phyloP scores from a whole-genome alignment of 345 rosid species.

The Citrus reticulata region DNA sequence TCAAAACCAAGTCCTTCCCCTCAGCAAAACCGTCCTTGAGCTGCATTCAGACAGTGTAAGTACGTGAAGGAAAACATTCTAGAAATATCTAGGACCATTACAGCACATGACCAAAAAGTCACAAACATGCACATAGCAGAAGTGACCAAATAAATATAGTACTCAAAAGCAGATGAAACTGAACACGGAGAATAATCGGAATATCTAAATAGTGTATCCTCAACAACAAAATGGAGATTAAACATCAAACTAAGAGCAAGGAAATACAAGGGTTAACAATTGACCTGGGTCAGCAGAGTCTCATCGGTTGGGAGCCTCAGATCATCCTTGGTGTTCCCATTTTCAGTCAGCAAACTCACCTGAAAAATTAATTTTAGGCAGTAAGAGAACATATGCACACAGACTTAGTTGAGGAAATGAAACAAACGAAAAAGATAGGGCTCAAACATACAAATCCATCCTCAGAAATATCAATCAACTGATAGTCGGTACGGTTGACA shows the following conservation, averaged over 20 bases:
- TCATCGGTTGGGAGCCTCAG: slow-evolving; percentile 14
- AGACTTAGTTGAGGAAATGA: neutral
- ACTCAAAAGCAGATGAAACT: neutral
- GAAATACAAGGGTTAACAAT: neutral
- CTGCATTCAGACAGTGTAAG: slow-evolving; percentile 13
- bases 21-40: slow-evolving; percentile 46
- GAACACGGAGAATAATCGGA: neutral
- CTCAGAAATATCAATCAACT: slow-evolving; percentile 17
- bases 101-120: neutral
- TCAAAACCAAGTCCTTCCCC: slow-evolving; percentile 47
- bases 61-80: neutral
- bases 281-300: slow-evolving; percentile 1
- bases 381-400: neutral
- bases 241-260: neutral
- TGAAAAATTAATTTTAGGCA: neutral
- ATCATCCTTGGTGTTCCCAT: slow-evolving; percentile 10
- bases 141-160: neutral
- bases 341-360: slow-evolving; percentile 16
- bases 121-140: neutral
- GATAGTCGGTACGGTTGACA: slow-evolving; percentile 10
- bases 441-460: slow-evolving; percentile 6
- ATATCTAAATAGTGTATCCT: neutral
- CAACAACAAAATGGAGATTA: neutral
- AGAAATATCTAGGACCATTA: too few relatives aligned
- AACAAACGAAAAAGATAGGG: neutral